Conservation (phyloP, 345 rosid species). For the Gossypium anomalum region DNA sequence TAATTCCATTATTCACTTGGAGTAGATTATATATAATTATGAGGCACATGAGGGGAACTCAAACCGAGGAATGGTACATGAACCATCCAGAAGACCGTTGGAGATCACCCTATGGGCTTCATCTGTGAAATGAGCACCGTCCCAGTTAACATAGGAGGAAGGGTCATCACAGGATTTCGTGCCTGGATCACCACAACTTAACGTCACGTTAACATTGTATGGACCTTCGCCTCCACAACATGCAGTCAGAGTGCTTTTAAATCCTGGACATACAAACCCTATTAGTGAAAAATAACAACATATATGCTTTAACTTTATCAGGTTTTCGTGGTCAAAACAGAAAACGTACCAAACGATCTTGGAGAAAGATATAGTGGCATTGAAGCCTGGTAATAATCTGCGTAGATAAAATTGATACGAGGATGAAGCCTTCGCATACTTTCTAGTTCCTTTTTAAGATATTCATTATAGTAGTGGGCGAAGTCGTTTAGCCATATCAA, state of each 20-base stretch:
- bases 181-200: constrained; percentile 20
- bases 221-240: constrained; percentile 47
- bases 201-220: constrained; percentile 31
- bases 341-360: constrained; percentile 27
- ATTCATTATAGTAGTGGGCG: constrained; percentile 26
- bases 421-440: constrained; percentile 27
- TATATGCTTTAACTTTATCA: neutral
- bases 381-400: constrained; percentile 36
- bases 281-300: too few species aligned
- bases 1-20: neutral
- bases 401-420: constrained; percentile 32
- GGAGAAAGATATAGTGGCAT: constrained; percentile 30
- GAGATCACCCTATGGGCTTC: constrained; percentile 17
- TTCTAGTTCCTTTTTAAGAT: constrained; percentile 27
- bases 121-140: constrained; percentile 37
- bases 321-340: neutral
- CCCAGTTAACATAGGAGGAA: constrained; percentile 40
- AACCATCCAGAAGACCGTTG: neutral
- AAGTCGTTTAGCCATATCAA: constrained; percentile 37
- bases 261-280: constrained; percentile 27
- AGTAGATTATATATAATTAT: neutral
- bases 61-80: neutral
- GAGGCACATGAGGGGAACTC: neutral
- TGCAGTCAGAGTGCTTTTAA: constrained; percentile 28
- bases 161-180: constrained; percentile 31